phyloP scores from a whole-genome alignment of 2,329 filamentous ascomycete species.

The Verticillium zaregamsianum region DNA sequence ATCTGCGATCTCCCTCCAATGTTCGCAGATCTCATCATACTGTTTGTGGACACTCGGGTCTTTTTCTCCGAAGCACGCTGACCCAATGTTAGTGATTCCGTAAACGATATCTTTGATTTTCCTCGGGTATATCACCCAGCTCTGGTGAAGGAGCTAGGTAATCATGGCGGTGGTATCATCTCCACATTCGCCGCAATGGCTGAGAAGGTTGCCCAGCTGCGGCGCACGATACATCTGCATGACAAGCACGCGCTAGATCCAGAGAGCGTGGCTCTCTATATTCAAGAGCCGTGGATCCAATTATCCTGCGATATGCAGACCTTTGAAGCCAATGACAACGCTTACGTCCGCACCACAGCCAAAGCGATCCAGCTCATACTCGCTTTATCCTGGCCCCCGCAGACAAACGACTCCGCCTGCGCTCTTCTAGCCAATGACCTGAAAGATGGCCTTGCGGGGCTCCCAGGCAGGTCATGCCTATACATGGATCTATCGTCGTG shows the following conservation, averaged over 20 bases:
- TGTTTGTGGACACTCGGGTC: no score
- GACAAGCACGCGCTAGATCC: no score
- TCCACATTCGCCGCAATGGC: background rate
- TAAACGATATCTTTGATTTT: background rate
- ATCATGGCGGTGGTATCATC: background rate
- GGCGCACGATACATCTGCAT: background rate
- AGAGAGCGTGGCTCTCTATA: no score
- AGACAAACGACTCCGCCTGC: background rate
- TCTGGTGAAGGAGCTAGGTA: background rate
- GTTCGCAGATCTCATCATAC: no score
- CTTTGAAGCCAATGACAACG: background rate
- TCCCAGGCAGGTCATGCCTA: background rate
- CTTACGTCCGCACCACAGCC: background rate
- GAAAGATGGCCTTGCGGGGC: background rate
- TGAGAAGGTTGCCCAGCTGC: background rate
- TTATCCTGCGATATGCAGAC: background rate
- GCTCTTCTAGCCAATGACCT: no score
- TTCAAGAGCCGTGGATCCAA: no score
- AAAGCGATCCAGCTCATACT: background rate
- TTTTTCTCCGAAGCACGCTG: background rate
- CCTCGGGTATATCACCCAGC: background rate
- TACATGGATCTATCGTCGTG: conserved; percentile 9
- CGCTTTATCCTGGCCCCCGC: background rate
- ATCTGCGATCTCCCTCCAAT: no score
- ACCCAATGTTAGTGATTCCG: background rate